phyloP scores from a whole-genome alignment of 2,329 filamentous ascomycete genomes.

The Eurotiales sp. region DNA sequence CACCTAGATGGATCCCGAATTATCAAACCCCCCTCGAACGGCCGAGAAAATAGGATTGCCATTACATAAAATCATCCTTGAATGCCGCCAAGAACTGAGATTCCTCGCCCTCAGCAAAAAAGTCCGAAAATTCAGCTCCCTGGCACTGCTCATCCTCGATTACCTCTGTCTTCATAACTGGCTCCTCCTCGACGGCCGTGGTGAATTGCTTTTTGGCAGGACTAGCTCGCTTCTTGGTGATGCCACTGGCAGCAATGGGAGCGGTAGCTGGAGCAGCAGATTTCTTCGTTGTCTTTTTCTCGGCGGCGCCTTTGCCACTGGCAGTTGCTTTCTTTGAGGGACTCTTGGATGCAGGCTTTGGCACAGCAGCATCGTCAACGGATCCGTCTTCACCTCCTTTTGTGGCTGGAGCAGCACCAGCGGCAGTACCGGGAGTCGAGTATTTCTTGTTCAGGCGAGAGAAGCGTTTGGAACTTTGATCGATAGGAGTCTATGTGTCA shows the following conservation, averaged over 20 bases:
- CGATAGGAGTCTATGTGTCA: background rate
- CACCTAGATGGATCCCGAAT: too few species aligned
- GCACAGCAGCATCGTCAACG: background rate
- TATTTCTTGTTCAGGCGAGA: slow-evolving; percentile 8
- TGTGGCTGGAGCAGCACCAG: background rate
- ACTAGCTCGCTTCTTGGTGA: slow-evolving; percentile 3
- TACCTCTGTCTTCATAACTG: background rate
- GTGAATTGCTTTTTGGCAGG: background rate
- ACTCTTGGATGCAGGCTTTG: background rate
- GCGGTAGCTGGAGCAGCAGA: background rate
- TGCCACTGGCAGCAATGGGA: background rate
- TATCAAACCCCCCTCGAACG: too few species aligned
- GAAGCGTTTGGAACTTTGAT: slow-evolving; percentile 6
- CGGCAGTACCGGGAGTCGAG: background rate
- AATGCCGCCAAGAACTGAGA: too few species aligned
- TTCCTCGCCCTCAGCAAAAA: slow-evolving; percentile 4
- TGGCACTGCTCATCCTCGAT: background rate
- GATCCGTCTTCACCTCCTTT: background rate
- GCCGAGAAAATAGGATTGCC: too few species aligned
- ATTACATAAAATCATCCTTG: background rate
- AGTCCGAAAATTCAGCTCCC: background rate
- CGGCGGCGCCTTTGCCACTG: background rate
- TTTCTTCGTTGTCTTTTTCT: background rate
- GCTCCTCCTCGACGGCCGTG: background rate
- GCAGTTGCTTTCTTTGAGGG: background rate